phyloP scores from a whole-genome alignment of 2,329 filamentous ascomycete species.

The Talaromyces sp. region DNA sequence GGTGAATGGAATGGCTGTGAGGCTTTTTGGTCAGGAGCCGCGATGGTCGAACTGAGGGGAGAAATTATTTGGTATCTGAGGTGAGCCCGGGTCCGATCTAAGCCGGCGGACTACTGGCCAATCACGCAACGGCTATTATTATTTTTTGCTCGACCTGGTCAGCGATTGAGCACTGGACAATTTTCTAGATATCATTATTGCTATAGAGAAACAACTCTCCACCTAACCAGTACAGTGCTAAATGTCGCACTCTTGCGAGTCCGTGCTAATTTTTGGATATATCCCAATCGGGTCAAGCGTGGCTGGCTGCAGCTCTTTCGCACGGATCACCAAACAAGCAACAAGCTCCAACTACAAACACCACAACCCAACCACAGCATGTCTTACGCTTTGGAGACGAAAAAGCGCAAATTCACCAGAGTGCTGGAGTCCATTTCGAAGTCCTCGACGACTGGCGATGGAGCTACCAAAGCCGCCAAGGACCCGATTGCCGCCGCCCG shows the following conservation, averaged over 20 bases:
- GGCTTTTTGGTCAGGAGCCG: not conserved
- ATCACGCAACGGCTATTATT: slow-evolving; percentile 4
- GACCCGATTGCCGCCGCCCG: slow-evolving; percentile 17
- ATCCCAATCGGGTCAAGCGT: not conserved
- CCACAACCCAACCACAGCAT: slow-evolving; percentile 17
- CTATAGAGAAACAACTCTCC: not conserved
- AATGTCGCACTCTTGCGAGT: not conserved
- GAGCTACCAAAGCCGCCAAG: slow-evolving; percentile 15
- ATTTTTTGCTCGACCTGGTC: not conserved
- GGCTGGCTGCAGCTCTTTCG: not conserved
- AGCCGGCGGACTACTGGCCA: slow-evolving; percentile 2
- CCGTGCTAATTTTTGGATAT: not conserved
- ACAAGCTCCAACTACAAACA: not conserved
- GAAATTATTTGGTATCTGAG: not conserved
- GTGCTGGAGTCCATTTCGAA: slow-evolving; percentile 41
- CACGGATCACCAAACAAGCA: not conserved
- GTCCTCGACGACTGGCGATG: slow-evolving; percentile 18
- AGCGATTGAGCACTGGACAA: not conserved
- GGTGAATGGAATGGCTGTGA: not conserved
- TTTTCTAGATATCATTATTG: not conserved
- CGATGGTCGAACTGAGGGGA: not conserved
- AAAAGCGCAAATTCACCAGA: slow-evolving; percentile 45
- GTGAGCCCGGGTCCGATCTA: not conserved
- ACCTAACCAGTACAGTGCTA: not conserved
- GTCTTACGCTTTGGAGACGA: slow-evolving; percentile 42